Evolutionary conservation across 2,329 filamentous ascomycete genomes (phyloP).

Genomic region (Fusarium verticillioides): DNA sequence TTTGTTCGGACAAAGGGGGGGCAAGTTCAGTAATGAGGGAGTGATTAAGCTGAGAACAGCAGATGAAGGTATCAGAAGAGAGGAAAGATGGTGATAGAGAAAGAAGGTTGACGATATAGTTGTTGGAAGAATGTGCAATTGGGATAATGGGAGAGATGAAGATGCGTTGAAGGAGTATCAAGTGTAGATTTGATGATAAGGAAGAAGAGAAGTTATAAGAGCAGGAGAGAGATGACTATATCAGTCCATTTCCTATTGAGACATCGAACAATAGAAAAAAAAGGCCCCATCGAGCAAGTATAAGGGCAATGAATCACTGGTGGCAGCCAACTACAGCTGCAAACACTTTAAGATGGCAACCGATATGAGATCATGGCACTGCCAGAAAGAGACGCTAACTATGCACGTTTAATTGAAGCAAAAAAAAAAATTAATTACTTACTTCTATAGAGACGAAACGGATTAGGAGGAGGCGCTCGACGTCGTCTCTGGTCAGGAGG

Average conservation of each 20-base stretch:
- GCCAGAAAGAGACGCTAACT: neutral
- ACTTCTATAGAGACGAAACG: slow-evolving; percentile 53
- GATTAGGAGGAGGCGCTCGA: slow-evolving; percentile 48
- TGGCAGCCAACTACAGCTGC: slow-evolving; percentile 4
- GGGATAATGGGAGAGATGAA: neutral
- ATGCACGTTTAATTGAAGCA: neutral
- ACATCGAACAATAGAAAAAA: neutral
- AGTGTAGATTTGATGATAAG: neutral
- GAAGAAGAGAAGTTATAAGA: neutral
- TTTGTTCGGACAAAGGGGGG: neutral
- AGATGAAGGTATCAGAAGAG: neutral
- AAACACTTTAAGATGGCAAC: slow-evolving; percentile 6
- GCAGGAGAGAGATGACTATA: neutral
- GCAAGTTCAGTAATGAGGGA: neutral
- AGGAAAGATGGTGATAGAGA: neutral
- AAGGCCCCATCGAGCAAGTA: neutral
- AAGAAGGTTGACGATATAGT: neutral
- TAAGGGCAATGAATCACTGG: slow-evolving; percentile 20
- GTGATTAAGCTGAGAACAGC: neutral
- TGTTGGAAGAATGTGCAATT: neutral
- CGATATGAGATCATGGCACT: neutral
- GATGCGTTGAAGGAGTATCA: neutral
- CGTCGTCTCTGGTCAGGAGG: slow-evolving; percentile 39
- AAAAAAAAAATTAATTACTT: slow-evolving; percentile 24
- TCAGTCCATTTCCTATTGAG: neutral